Base-by-base conservation (phyloP, 169 alveolate species). In the Plasmodium malariae region DNA sequence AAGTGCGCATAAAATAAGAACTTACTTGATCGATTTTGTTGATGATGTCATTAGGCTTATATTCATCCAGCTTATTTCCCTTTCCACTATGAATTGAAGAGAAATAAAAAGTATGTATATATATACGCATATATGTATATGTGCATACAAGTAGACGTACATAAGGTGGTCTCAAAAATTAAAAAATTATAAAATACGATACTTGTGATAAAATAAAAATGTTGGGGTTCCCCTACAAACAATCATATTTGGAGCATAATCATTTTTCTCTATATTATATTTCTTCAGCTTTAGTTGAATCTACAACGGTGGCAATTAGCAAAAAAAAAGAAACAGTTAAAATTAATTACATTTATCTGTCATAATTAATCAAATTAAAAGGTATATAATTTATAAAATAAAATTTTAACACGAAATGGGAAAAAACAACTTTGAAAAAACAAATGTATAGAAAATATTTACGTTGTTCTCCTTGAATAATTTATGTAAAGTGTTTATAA, bases 191-290 rank as follows among this genome's bases (percentile, higher is more conserved):
- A 37, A 26, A 65, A 55, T 57, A 28, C 28, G 57, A 14, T 78
- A 78, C 89, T 78, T 63, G 78, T 62, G 74, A 68, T 78, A 78
- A 62, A 32, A 69, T 21, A 78, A 63, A 78, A 78, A 78, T 40
- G 89, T 78, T 2, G 89, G 89, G 21, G 89, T 78, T 28, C 89
- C 89, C 60, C 89, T 78, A 37, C 60, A 78, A 54, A 78, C 21
- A 28, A 78, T 78, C 89, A 78, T 78, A 55, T 78, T 78, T 51
- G 89, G 89, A 11, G 89, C 89, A 54, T 78, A 78, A 36, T 78
- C 89, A 57, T 78, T 78, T 28, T 78, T 78, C 89, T 78, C 89
- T 45, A 78, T 63, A 32, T 78, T 78, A 49, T 78, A 78, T 68
- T 78, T 78, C 76, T 78, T 78, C 55, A 78, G 40, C 55, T 78